Evolutionary conservation across 208 protist genomes (phyloP), one percentile per base, ranked within the genome.

Genomic region (Wallacemonas sp.): DNA sequence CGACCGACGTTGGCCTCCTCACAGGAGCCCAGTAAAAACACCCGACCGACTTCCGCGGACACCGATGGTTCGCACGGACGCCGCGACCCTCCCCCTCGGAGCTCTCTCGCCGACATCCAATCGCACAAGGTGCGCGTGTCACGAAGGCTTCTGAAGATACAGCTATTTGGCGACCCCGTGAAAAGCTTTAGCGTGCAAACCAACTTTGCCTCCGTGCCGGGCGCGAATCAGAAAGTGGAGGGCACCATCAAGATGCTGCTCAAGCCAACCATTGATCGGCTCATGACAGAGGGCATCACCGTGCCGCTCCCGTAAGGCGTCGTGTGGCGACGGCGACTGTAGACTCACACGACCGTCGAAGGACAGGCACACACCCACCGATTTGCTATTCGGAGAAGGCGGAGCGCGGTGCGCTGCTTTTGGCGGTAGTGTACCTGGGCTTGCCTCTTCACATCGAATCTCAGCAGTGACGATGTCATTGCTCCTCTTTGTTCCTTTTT

Each of bases 91-190:
- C 55, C 46, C 27, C 48, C 30, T 10, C 73, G 71, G 22, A 46
- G 68, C 42, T 82, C 83, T 5, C 67, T 92, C 22, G 66, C 69
- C 22, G 85, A 91, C 34, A 59, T 95, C 21, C 41, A 81, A 5
- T 68, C 42, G 17, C 76, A 83, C 33, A 78, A 79, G 30, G 76
- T 76, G 17, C 39, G 68, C 1, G 83, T 95, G 29, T 71, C 59
- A 53, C 76, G 62, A 39, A 76, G 84, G 6, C 60, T 55, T n/a
- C 32, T 95, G 17, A 89, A 87, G 63, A 59, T 91, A 38, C 90
- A 95, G 75, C 70, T 91, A 10, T 95, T 95, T 68, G 87, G 80
- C 9, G 82, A 95, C 41, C 90, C 90, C 17, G 60, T 95, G n/a
- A 93, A 92, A 63, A 79, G 48, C 59, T 92, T 93, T 62, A 69